Evolutionary conservation across 768 basidiomycete species (phyloP).

Genomic region (Candolleomyces eurysporus): DNA sequence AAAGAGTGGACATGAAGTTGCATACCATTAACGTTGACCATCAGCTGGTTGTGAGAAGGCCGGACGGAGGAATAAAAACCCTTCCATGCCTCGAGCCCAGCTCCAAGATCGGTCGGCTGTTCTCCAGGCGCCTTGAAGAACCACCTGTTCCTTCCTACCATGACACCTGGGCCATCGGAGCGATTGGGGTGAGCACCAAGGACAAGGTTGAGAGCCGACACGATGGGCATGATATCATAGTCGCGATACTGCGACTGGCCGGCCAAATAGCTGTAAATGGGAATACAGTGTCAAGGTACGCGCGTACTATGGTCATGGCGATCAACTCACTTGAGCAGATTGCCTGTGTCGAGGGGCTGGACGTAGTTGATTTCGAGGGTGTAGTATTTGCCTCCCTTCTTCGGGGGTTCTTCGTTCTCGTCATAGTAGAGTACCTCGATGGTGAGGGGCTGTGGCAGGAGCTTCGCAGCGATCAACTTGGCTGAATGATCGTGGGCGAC

Average conservation of each 20-base stretch:
- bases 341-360: slow-evolving; percentile 53
- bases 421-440: slow-evolving; percentile 47
- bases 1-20: slow-evolving; percentile 23
- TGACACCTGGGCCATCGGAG: slow-evolving; percentile 54
- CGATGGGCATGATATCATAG: slow-evolving; percentile 55
- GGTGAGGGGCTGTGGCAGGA: slow-evolving; percentile 42
- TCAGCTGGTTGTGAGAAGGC: slow-evolving; percentile 51
- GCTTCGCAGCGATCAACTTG: slow-evolving; percentile 47
- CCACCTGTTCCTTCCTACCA: slow-evolving; percentile 57
- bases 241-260: slow-evolving; percentile 54
- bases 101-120: slow-evolving; percentile 52
- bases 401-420: slow-evolving; percentile 47
- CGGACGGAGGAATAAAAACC: slow-evolving; percentile 64
- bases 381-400: slow-evolving; percentile 46
- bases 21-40: slow-evolving; percentile 66
- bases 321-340: slow-evolving; percentile 36
- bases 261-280: slow-evolving; percentile 45
- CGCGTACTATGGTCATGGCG: neutral
- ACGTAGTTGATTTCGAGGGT: slow-evolving; percentile 41
- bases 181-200: slow-evolving; percentile 55
- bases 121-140: slow-evolving; percentile 58
- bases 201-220: slow-evolving; percentile 66
- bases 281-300: slow-evolving; percentile 17
- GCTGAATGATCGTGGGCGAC: slow-evolving; percentile 58
- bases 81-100: slow-evolving; percentile 53